phyloP scores from a whole-genome alignment of 768 basidiomycete genomes.

The Termitomyces bulborhizus region DNA sequence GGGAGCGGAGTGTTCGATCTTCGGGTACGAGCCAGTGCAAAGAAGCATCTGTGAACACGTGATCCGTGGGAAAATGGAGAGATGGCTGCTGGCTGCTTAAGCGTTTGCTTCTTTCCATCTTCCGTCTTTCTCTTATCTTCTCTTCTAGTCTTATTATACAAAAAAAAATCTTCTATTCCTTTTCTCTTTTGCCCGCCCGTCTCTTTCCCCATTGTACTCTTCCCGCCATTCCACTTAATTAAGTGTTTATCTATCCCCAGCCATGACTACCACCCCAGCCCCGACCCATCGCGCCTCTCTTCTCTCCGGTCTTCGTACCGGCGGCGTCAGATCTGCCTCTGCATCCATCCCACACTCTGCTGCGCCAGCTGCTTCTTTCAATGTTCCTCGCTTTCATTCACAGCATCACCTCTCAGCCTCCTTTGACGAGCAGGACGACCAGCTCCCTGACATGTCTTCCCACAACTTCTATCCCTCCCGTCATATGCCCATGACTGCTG shows the following conservation, averaged over 20 bases:
- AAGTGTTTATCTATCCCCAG: slow-evolving; percentile 27
- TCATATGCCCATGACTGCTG: slow-evolving; percentile 59
- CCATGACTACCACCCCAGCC: slow-evolving; percentile 39
- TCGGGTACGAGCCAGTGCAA: slow-evolving; percentile 80
- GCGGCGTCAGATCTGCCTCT: slow-evolving; percentile 79
- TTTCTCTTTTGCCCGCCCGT: neutral
- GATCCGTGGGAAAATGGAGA: slow-evolving; percentile 15
- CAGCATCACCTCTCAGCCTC: slow-evolving; percentile 31
- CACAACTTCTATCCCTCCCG: slow-evolving; percentile 45
- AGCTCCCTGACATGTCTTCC: slow-evolving; percentile 50
- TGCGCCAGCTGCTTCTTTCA: slow-evolving; percentile 57
- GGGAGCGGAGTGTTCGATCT: slow-evolving; percentile 77
- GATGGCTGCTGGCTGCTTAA: slow-evolving; percentile 17
- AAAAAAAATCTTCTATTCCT: slow-evolving; percentile 13
- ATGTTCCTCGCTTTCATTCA: slow-evolving; percentile 50
- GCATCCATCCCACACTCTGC: slow-evolving; percentile 60
- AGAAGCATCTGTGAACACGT: slow-evolving; percentile 57
- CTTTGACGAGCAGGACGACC: slow-evolving; percentile 53
- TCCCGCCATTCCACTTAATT: slow-evolving; percentile 31
- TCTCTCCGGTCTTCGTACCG: slow-evolving; percentile 84
- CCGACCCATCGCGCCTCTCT: slow-evolving; percentile 73
- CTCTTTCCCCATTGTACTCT: slow-evolving; percentile 15
- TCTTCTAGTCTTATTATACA: slow-evolving; percentile 22
- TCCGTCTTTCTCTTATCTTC: slow-evolving; percentile 24
- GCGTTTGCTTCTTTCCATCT: slow-evolving; percentile 20